Percentiles rank a stretch among this genome's conserved stretches.
These are phyloP conservation scores for Chaetoscypha palmicola DNA, from an alignment of 2,329 filamentous ascomycete species.

Conservation along the genomic window DNA sequence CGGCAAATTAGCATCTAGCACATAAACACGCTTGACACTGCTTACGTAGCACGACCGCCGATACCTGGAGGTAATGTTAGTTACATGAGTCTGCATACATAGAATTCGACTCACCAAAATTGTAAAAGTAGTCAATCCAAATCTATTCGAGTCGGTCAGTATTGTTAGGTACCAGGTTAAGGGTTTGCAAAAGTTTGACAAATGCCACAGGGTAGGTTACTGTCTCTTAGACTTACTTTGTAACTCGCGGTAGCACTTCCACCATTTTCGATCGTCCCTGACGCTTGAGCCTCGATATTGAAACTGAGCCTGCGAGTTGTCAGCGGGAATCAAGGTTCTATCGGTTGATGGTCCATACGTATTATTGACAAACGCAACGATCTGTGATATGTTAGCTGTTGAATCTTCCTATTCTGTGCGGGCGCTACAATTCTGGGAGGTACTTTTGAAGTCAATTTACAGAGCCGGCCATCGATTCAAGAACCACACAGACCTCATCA, in stretches of 20 bases:
- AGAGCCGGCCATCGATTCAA: no score
- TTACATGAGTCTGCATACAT: background rate
- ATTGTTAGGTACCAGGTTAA: no score
- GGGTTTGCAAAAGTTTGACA: no score
- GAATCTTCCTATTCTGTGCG: no score
- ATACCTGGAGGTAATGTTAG: background rate
- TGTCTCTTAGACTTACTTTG: background rate
- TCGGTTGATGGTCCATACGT: background rate
- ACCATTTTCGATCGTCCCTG: background rate
- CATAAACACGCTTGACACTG: background rate
- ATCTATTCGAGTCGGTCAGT: background rate
- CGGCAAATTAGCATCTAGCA: background rate
- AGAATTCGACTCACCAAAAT: background rate
- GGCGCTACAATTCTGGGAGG: no score
- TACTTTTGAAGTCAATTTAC: no score
- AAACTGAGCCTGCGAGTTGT: background rate
- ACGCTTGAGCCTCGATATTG: background rate
- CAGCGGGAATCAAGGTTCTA: background rate
- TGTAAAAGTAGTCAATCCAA: slow-evolving; percentile 1
- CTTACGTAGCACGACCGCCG: background rate
- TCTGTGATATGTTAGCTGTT: no score
- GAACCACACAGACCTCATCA: no score
- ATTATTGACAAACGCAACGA: background rate
- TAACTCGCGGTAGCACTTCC: background rate
- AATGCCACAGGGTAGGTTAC: background rate